phyloP scores from a whole-genome alignment of 345 rosid species.

The Corymbia maculata region DNA sequence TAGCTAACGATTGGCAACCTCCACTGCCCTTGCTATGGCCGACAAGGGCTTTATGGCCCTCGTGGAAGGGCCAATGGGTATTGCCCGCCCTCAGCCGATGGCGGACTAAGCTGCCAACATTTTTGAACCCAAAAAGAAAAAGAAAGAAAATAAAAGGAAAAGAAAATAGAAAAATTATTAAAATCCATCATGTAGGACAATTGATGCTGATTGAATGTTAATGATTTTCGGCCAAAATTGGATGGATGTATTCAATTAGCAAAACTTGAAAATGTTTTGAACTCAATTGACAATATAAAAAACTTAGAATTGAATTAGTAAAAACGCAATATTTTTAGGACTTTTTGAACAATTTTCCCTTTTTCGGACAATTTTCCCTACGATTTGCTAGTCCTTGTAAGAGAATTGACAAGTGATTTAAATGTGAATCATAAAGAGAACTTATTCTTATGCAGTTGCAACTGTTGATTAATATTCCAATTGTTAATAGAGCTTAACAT shows the following conservation, averaged over 20 bases:
- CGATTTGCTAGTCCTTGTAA: neutral
- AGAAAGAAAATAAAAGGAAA: too few species aligned
- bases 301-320: neutral
- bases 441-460: neutral
- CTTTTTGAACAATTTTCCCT: neutral
- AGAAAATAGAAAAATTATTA: too few species aligned
- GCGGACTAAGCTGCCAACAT: fast-evolving
- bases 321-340: neutral
- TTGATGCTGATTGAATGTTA: neutral
- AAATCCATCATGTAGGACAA: too few species aligned
- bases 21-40: fast-evolving
- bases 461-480: neutral
- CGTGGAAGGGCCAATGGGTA: fast-evolving
- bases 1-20: too few species aligned
- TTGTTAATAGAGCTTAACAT: neutral
- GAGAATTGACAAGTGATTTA: neutral
- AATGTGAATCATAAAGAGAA: neutral
- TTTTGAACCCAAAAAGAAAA: neutral
- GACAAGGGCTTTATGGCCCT: neutral
- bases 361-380: neutral
- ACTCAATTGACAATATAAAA: neutral
- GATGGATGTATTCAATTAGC: neutral
- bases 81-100: fast-evolving
- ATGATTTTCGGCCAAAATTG: neutral
- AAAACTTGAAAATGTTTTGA: neutral